Evolutionary conservation across 2,329 filamentous ascomycete genomes (phyloP).

Genomic region (Fusarium paranaense): DNA sequence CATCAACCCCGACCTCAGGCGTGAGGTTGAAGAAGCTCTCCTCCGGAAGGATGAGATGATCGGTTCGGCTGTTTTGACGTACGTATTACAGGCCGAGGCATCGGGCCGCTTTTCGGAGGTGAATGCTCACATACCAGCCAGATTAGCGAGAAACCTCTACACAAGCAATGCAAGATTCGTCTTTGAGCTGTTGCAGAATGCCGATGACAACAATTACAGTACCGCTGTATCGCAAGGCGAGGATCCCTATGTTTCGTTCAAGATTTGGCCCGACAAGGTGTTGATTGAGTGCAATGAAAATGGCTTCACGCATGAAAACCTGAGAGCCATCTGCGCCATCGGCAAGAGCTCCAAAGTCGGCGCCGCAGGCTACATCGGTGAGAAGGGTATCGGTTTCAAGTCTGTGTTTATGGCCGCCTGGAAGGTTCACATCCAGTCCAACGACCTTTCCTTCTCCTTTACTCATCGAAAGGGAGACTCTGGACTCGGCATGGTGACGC

Average conservation of each 20-base stretch:
- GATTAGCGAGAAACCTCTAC: conserved; percentile 58
- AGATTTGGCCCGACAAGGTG: conserved; percentile 51
- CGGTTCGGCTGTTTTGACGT: conserved; percentile 40
- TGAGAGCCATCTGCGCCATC: conserved; percentile 59
- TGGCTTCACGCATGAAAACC: conserved; percentile 56
- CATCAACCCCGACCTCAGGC: conserved; percentile 29
- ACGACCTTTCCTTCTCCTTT: conserved; percentile 59
- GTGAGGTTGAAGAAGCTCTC: conserved; percentile 37
- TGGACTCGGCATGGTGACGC: conserved; percentile 64
- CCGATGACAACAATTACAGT: conserved; percentile 61
- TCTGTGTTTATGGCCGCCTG: conserved; percentile 61
- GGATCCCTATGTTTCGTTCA: conserved; percentile 50
- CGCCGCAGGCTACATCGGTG: conserved; percentile 58
- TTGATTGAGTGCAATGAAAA: conserved; percentile 63
- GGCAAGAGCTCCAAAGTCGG: conserved; percentile 59
- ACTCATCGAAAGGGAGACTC: conserved; percentile 51
- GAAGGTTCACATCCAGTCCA: conserved; percentile 58
- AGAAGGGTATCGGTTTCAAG: conserved; percentile 65
- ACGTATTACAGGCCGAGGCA: neutral
- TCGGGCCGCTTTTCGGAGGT: neutral
- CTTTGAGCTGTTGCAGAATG: conserved; percentile 66
- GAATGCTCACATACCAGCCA: conserved; percentile 29
- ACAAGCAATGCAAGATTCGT: conserved; percentile 59
- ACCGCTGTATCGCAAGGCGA: conserved; percentile 26
- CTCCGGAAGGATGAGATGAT: conserved; percentile 41